These are phyloP conservation scores for Candida vaughaniae DNA, from an alignment of 805 yeast genomes.

Conservation along the genomic window DNA sequence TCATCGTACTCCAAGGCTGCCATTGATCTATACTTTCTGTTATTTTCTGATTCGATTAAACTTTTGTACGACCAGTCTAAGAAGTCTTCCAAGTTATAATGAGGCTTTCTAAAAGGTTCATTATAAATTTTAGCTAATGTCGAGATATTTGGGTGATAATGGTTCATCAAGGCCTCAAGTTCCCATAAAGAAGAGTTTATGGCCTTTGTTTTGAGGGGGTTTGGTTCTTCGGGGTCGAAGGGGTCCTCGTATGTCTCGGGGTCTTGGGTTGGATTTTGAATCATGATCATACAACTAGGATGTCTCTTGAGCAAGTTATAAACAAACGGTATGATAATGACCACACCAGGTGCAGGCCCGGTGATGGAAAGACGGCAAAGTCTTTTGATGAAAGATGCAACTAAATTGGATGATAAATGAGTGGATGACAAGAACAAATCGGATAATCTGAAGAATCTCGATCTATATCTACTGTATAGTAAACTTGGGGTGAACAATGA, in stretches of 20 bases:
- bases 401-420: slow-evolving; percentile 77
- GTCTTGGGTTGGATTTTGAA: slow-evolving; percentile 52
- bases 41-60: slow-evolving; percentile 60
- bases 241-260: slow-evolving; percentile 53
- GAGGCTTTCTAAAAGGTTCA: slow-evolving; percentile 86
- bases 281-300: slow-evolving; percentile 88
- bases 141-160: slow-evolving; percentile 94
- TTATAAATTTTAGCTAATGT: slow-evolving; percentile 83
- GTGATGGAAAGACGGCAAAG: slow-evolving; percentile 71
- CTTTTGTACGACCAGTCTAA: slow-evolving; percentile 83
- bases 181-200: slow-evolving; percentile 92
- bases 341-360: slow-evolving; percentile 87
- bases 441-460: slow-evolving; percentile 83
- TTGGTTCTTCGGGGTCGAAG: slow-evolving; percentile 57
- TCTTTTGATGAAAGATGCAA: slow-evolving; percentile 87
- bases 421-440: slow-evolving; percentile 85
- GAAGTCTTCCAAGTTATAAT: slow-evolving; percentile 91
- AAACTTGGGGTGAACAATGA: slow-evolving; percentile 73
- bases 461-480: slow-evolving; percentile 74
- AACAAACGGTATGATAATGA: slow-evolving; percentile 83
- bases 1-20: slow-evolving; percentile 77
- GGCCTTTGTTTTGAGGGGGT: slow-evolving; percentile 81
- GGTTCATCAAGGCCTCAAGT: slow-evolving; percentile 70
- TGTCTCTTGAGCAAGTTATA: slow-evolving; percentile 88
- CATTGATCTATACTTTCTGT: slow-evolving; percentile 64